phyloP scores from a whole-genome alignment of 306 rosid species.

The Inga laurina region DNA sequence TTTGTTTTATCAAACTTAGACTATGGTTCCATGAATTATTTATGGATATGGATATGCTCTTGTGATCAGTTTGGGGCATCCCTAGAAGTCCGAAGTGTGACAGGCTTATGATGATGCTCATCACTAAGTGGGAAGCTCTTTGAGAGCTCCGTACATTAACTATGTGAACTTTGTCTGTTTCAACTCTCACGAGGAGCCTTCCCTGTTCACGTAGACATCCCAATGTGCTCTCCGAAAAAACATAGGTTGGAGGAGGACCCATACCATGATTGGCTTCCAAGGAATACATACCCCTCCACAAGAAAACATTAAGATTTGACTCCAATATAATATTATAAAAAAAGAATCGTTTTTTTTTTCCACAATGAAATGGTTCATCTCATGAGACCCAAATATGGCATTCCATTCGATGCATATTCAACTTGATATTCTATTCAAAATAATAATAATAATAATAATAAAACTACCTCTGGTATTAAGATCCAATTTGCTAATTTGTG shows the following conservation, averaged over 20 bases:
- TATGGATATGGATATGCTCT: too few relatives aligned
- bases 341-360: neutral
- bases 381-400: neutral
- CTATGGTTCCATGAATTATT: too few relatives aligned
- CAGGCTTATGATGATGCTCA: neutral
- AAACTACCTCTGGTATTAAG: too few relatives aligned
- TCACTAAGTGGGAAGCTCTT: neutral
- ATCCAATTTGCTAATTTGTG: too few relatives aligned
- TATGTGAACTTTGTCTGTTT: slow-evolving; percentile 11
- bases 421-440: neutral
- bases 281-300: neutral
- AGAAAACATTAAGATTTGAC: neutral
- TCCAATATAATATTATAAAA: neutral
- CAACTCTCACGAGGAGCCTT: neutral
- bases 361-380: neutral
- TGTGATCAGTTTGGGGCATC: neutral
- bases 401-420: slow-evolving; percentile 5
- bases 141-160: slow-evolving; percentile 7
- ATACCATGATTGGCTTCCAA: neutral
- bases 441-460: too few relatives aligned
- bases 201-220: neutral
- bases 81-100: neutral
- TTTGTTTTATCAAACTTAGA: too few relatives aligned
- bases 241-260: neutral
- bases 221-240: neutral